phyloP scores from a whole-genome alignment of 768 basidiomycete species.

The Dacryopinax primogenitus region DNA sequence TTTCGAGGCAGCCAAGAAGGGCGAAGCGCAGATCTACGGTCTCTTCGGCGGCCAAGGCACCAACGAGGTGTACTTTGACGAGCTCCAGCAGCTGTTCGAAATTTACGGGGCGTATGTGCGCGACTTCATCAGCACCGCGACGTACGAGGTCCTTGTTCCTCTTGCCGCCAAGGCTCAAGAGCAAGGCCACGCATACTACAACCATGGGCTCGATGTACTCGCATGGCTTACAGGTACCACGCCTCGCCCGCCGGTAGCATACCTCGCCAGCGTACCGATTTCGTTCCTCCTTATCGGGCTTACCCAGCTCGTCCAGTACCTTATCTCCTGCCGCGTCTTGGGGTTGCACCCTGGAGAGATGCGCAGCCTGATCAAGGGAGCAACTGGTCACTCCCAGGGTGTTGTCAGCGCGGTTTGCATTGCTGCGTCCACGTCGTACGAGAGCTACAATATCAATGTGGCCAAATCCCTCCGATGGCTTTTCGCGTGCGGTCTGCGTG shows the following conservation, averaged over 20 bases:
- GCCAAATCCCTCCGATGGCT: slow-evolving; percentile 81
- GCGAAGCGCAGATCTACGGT: slow-evolving; percentile 68
- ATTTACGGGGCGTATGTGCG: slow-evolving; percentile 79
- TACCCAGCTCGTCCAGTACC: slow-evolving; percentile 88
- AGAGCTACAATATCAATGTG: slow-evolving; percentile 61
- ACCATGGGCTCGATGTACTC: slow-evolving; percentile 64
- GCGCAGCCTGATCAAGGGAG: slow-evolving; percentile 59
- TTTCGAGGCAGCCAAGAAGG: slow-evolving; percentile 45
- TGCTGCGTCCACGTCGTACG: slow-evolving; percentile 62
- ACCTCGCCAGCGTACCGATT: slow-evolving; percentile 84
- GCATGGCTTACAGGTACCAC: slow-evolving; percentile 68
- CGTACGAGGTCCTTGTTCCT: slow-evolving; percentile 54
- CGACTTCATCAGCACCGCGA: slow-evolving; percentile 51
- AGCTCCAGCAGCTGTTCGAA: slow-evolving; percentile 81
- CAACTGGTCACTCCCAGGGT: slow-evolving; percentile 96
- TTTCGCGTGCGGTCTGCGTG: slow-evolving; percentile 85
- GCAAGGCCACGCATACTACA: slow-evolving; percentile 50
- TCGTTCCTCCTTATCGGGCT: slow-evolving; percentile 94
- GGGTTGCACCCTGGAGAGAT: slow-evolving; percentile 70
- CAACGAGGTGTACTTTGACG: slow-evolving; percentile 97
- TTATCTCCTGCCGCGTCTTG: slow-evolving; percentile 62
- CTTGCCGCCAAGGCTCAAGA: slow-evolving; percentile 47
- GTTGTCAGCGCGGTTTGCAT: slow-evolving; percentile 87
- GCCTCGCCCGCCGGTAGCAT: slow-evolving; percentile 64
- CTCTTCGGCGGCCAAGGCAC: slow-evolving; percentile 96